Evolutionary conservation across 306 rosid species (phyloP).

Genomic region (Sindora glabra): DNA sequence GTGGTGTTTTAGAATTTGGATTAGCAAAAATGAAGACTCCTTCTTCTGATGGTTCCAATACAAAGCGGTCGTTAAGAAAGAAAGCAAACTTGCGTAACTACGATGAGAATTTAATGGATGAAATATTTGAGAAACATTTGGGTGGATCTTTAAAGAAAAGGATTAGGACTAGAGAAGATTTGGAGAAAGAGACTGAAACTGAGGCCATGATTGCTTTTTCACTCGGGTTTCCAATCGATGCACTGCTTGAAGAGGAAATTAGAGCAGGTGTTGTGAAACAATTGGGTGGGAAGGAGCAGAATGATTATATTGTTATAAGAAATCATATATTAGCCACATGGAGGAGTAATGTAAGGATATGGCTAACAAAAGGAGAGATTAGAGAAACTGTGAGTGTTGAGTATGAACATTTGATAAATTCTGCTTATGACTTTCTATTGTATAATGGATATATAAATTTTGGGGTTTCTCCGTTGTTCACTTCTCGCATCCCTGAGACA

Average conservation of each 20-base stretch:
- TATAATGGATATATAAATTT: constrained; percentile 82
- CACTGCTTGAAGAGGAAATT: constrained; percentile 69
- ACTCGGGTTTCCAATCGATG: constrained; percentile 82
- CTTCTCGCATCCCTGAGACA: constrained; percentile 52
- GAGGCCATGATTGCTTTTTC: constrained; percentile 94
- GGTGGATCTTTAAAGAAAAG: constrained; percentile 58
- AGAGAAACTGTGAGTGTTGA: constrained; percentile 72
- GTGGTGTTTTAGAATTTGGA: background rate
- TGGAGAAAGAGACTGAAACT: constrained; percentile 81
- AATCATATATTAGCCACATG: constrained; percentile 85
- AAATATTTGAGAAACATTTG: constrained; percentile 57
- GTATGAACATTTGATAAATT: constrained; percentile 62
- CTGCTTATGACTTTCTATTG: constrained; percentile 73
- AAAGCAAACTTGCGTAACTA: constrained; percentile 48
- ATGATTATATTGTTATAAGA: constrained; percentile 84
- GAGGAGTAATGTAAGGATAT: constrained; percentile 70
- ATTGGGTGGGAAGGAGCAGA: constrained; percentile 88
- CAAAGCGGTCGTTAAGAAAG: constrained; percentile 61
- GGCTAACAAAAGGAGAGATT: constrained; percentile 70
- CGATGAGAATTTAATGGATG: constrained; percentile 79
- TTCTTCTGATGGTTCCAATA: constrained; percentile 34
- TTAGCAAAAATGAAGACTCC: constrained; percentile 46
- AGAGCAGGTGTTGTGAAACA: constrained; percentile 66
- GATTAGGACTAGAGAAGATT: constrained; percentile 43
- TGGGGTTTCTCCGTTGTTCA: constrained; percentile 67